phyloP scores from a whole-genome alignment of 805 yeast species.

The Metschnikowia peoriensis region DNA sequence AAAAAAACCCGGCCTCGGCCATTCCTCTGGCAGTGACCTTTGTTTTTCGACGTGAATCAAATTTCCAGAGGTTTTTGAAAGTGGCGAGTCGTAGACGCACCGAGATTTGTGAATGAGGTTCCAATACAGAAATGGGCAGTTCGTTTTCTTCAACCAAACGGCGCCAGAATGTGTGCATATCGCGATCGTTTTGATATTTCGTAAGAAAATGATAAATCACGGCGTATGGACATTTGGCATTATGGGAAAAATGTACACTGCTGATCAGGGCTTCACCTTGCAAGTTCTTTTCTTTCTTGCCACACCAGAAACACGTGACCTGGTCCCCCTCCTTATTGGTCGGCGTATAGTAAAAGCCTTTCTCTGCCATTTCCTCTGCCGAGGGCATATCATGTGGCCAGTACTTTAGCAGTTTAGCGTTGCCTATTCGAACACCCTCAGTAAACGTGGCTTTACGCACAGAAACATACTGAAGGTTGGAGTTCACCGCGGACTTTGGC shows the following conservation, averaged over 20 bases:
- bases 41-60: conserved; percentile 8
- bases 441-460: conserved; percentile 24
- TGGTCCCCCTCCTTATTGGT: conserved; percentile 45
- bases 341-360: conserved; percentile 64
- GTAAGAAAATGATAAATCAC: conserved; percentile 9
- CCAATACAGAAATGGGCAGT: conserved; percentile 8
- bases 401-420: conserved; percentile 20
- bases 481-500: conserved; percentile 8
- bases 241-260: conserved; percentile 19
- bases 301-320: conserved; percentile 59
- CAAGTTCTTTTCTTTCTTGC: conserved; percentile 29
- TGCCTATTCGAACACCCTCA: conserved; percentile 20
- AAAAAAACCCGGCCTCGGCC: conserved; percentile 48
- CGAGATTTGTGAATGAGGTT: conserved; percentile 15
- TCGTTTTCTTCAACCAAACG: conserved; percentile 3
- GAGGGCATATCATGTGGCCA: conserved; percentile 24
- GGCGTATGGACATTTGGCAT: conserved; percentile 20
- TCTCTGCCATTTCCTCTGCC: conserved; percentile 44
- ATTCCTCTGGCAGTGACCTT: conserved; percentile 18
- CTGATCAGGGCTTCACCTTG: conserved; percentile 18
- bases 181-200: conserved; percentile 1
- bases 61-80: conserved; percentile 17
- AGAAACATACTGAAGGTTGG: conserved; percentile 22
- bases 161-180: conserved; percentile 15
- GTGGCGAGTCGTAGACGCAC: conserved; percentile 17